phyloP scores from a whole-genome alignment of 306 rosid genomes.

The Trichosanthes truncata region DNA sequence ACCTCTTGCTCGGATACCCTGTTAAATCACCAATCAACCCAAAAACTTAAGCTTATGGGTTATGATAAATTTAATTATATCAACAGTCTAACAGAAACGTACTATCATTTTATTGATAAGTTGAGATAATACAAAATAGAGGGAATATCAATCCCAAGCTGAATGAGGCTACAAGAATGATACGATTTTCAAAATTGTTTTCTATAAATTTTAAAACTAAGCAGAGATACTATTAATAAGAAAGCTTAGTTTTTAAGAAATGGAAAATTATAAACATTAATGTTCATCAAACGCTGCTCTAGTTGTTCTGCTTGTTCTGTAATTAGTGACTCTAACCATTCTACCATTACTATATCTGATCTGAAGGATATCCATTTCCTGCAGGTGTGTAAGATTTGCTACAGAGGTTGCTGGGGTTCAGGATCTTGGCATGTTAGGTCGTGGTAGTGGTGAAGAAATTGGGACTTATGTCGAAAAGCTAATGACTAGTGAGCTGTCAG shows the following conservation, averaged over 20 bases:
- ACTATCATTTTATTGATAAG: too few species aligned
- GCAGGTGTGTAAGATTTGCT: constrained; percentile 97
- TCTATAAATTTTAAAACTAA: not conserved
- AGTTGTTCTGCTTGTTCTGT: too few species aligned
- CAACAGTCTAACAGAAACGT: too few species aligned
- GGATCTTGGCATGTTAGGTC: constrained; percentile 98
- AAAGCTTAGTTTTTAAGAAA: too few species aligned
- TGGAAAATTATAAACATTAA: too few species aligned
- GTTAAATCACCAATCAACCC: too few species aligned
- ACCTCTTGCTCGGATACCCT: too few species aligned
- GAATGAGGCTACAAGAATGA: not conserved
- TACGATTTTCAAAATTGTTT: not conserved
- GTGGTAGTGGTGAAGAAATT: constrained; percentile 99
- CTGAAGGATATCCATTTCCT: not conserved
- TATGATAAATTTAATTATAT: too few species aligned
- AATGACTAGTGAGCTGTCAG: constrained; percentile 96
- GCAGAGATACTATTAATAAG: not conserved
- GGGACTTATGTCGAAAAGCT: constrained; percentile 96
- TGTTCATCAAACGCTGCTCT: too few species aligned
- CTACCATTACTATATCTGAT: not conserved
- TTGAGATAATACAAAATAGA: too few species aligned
- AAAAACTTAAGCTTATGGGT: too few species aligned
- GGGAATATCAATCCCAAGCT: too few species aligned
- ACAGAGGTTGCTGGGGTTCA: constrained; percentile 97
- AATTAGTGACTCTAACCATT: not conserved